Percentiles rank a stretch among this genome's conserved stretches.
Evolutionary conservation across 176 grass and related monocot species (phyloP).

Genomic region (Luzula sylvatica): DNA sequence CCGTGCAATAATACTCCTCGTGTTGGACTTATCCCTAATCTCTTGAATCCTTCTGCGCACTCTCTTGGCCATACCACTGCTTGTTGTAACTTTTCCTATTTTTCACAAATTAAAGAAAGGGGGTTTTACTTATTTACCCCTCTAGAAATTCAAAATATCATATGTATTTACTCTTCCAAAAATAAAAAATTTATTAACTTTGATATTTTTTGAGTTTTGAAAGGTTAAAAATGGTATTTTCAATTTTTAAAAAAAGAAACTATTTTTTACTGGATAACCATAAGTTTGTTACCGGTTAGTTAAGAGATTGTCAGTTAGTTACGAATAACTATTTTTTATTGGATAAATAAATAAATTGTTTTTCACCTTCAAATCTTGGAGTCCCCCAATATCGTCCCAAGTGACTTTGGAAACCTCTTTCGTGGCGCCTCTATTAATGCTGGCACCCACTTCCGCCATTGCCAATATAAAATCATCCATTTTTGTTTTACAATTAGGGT

Average conservation of each 20-base stretch:
- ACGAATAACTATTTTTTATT: too few relatives aligned
- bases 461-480: slow-evolving; percentile 72
- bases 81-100: slow-evolving; percentile 73
- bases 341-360: slow-evolving; percentile 6
- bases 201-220: too few relatives aligned
- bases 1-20: slow-evolving; percentile 80
- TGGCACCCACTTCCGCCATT: slow-evolving; percentile 47
- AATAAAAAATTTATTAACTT: too few relatives aligned
- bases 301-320: too few relatives aligned
- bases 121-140: too few relatives aligned
- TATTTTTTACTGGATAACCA: too few relatives aligned
- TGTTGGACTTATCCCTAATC: slow-evolving; percentile 77
- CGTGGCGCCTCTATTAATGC: slow-evolving; percentile 67
- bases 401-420: slow-evolving; percentile 61
- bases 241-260: too few relatives aligned
- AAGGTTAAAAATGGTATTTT: too few relatives aligned
- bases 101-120: too few relatives aligned
- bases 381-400: slow-evolving; percentile 93
- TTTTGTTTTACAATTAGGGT: slow-evolving; percentile 19
- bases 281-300: too few relatives aligned
- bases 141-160: too few relatives aligned
- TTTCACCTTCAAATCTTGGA: slow-evolving; percentile 74
- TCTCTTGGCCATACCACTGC: slow-evolving; percentile 93
- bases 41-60: slow-evolving; percentile 53
- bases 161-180: too few relatives aligned